Evolutionary conservation across 164 flowering plant genomes (phyloP), one percentile per base, ranked within the genome.

Genomic region (Akebia trifoliata): DNA sequence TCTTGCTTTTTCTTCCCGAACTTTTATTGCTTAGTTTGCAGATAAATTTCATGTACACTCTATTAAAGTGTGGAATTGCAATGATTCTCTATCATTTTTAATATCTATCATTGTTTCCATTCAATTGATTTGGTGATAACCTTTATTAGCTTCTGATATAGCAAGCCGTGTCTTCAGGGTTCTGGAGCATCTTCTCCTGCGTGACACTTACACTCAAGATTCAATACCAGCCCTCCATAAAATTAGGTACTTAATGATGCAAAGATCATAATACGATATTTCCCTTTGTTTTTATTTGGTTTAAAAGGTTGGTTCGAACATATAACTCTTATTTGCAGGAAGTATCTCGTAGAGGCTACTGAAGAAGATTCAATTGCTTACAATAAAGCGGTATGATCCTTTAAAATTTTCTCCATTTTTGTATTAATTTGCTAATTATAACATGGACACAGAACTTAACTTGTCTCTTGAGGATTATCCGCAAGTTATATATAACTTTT

Each of bases 301-400:
- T 34, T 36, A 10, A 21, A 37, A 59, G 22, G 35, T 17, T 11
- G n/a, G 57, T 24, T 49, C 56, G 43, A 38, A 44, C 60, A 6
- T 12, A 50, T 37, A 12, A 4, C 57, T 56, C 51, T 69, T 63
- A 25, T 63, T 48, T 60, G 25, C 79, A 93, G 97, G 81, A 86
- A 81, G 56, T 87, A 81, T 74, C 85, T 93, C 53, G 71, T 85
- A 53, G 92, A 90, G 68, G 95, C 98, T 47, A 87, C 96, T 21
- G 94, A 93, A 62, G 99, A 93, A 79, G 95, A 92, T 74, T 87
- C 96, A 20, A 76, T 79, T 54, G 88, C 98, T 45, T 93, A 85
- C 57, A 90, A 85, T 66, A 93, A 86, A 79, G 99, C 92, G 71
- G 99, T 90, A 75, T 50, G 60, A 45, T 60, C 32, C 43, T n/a